Base-by-base conservation (phyloP, 2,329 filamentous ascomycete genomes). In the Acrodontium crateriforme region DNA sequence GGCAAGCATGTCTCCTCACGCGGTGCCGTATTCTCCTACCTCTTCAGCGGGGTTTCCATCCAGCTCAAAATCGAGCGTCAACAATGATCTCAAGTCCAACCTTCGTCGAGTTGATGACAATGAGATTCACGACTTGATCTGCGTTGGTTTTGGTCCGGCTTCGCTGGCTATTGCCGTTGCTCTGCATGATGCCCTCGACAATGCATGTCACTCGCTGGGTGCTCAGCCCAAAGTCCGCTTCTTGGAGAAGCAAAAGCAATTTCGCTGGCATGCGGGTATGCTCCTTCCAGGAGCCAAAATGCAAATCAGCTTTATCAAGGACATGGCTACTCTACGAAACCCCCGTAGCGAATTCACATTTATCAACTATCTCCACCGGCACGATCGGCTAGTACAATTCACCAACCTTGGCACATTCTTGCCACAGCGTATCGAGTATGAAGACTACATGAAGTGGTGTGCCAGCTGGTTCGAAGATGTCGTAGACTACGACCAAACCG, bases 281-380 rank as follows among this genome's bases (percentile, higher is more conserved):
- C 72, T 94, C 34, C 69, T 95, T 3, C 82, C 84, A 0, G 85
- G 84, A 4, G 81, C 85, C 28, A 84, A 79, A 59, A 95, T 95
- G 87, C 87, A 95, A 53, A 95, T 95, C 44, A 91, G 82, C 7
- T 95, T 93, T 61, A 69, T 95, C 60, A 95, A 95, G 60, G 87
- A 95, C 51, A 71, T 95, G 54, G 87, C 87, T 3, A 89, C 82
- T 3, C 65, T 93, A 41, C 71, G 87, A 32, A 76, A 95, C 51
- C 87, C 87, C 6, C 72, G 78, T 38, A 92, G 81, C 40, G 70
- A 84, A 46, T 95, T 95, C 56, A 95, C 87, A 9, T 95, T 94
- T 58, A 63, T 93, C 49, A 94, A 94, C 58, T 95, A 95, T 54
- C 70, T 95, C 9, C 79, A 91, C 59, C 59, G 69, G 43, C 78